phyloP scores from a whole-genome alignment of 352 stramenopile genomes.

The Phytophthora cryptogea region DNA sequence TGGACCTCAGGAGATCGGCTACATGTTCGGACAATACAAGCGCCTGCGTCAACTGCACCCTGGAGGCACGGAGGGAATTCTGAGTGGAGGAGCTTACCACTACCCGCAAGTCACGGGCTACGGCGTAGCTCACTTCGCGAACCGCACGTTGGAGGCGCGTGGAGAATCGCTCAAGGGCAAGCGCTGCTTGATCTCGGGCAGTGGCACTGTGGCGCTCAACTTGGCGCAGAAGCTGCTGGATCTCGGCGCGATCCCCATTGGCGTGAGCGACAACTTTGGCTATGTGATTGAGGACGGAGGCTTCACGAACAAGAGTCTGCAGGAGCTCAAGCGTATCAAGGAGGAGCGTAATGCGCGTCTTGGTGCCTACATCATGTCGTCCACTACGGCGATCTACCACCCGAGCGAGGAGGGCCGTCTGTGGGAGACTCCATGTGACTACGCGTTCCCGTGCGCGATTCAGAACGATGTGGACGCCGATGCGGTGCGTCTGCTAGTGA shows the following conservation, averaged over 20 bases:
- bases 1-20: conserved; percentile 94
- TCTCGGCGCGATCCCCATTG: conserved; percentile 95
- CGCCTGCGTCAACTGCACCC: conserved; percentile 89
- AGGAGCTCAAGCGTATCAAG: conserved; percentile 84
- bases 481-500: conserved; percentile 70
- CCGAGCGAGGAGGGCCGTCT: conserved; percentile 73
- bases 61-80: conserved; percentile 81
- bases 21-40: conserved; percentile 99
- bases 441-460: conserved; percentile 96
- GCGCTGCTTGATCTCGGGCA: conserved; percentile 95
- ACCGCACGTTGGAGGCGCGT: conserved; percentile 91
- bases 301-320: conserved; percentile 71
- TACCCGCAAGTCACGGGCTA: conserved; percentile 94
- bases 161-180: conserved; percentile 96
- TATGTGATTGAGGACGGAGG: conserved; percentile 95
- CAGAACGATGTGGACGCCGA: conserved; percentile 93
- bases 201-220: conserved; percentile 93
- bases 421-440: conserved; percentile 94
- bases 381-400: conserved; percentile 87
- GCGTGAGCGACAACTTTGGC: conserved; percentile 95
- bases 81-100: conserved; percentile 89
- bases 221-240: conserved; percentile 96
- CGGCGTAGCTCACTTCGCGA: conserved; percentile 95
- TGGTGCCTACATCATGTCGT: conserved; percentile 90
- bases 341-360: conserved; percentile 79